Base-by-base conservation (phyloP, 1,284 basidiomycete species). In the Tremellales sp. region DNA sequence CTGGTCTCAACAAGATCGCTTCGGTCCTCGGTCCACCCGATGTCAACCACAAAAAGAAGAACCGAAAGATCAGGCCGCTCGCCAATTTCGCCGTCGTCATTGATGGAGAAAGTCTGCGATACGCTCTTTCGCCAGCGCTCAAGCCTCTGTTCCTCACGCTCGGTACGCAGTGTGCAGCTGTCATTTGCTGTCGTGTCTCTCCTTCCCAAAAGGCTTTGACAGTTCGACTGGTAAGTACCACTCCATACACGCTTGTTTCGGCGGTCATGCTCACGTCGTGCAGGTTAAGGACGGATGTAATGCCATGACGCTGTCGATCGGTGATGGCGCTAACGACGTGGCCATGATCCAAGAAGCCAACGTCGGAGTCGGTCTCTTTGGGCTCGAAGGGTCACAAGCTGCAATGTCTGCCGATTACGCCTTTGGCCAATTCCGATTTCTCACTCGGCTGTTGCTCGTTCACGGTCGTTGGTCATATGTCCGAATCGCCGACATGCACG, bases 391-490 rank as follows among this genome's bases (percentile, higher is more conserved):
- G 47, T 93, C 91, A 21, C 94, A 98, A 73, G 94, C 94, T 22
- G 92, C 93, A 40, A 97, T 97, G 92, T 96, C 91, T 21, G 92
- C 94, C 13, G 94, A 97, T 73, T 97, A 97, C 62, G 93, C 93
- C 1, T 93, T 97, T 75, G 93, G 91, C 2, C 94, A 97, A 68
- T 98, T 98, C 79, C 80, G 93, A 47, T 97, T 86, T 78, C 74
- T 97, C 52, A 94, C 91, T 1, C 89, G 92, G 68, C 76, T 97
- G 36, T 78, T 98, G 15, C 80, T 98, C 51, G 94, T 97, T 3
- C 93, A 97, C 65, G 93, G 93, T 4, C 84, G 91, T 36, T 94
- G 93, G 92, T 93, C 89, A 29, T 97, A 97, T 74, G 85, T 92
- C 62, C 87, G 93, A 40, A 81, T 97, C 37, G 91, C 93, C n/a